Base-by-base conservation (phyloP, 768 basidiomycete genomes). In the Boletus tomentosulus region DNA sequence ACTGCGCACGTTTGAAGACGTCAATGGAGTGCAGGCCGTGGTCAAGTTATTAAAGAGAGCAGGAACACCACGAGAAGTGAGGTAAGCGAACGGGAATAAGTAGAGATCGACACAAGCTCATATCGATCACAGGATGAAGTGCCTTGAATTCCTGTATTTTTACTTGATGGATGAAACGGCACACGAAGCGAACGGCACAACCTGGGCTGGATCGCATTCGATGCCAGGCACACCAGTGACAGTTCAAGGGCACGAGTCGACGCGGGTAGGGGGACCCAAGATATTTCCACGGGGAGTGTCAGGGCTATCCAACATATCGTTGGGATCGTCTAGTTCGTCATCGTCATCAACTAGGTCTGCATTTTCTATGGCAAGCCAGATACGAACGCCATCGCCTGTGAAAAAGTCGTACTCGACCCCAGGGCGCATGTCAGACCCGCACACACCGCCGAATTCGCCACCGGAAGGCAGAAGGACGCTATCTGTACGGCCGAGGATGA, bases 101-200 rank as follows among this genome's bases (percentile, higher is more conserved):
- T 24, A 11, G 43, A 27, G 33, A 28, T 43, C 12, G 13, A 15
- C 9, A 46, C 16, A 19, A 35, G 31, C 45, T 44, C 34, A 71
- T 16, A 7, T 34, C 25, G 37, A 41, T 42, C 34, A 22, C 62
- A 96, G 94, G 62, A 96, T 97, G 89, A 96, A 96, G 74, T 96
- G 92, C 57, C 76, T 98, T 16, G 95, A 97, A 66, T 94, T 97
- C 62, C 73, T 98, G 15, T 96, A 96, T 69, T 97, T 95, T 69
- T 98, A 98, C 68, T 77, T 98, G 7, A 76, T 96, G 43, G 94
- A 95, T 55, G 94, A 97, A 65, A 82, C 81, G 1, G 65, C 73
- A 6, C 53, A 58, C 22, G 54, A 59, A 4, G 53, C 46, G 41
- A 57, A 49, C 10, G 42, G 45, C 30, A 25, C 16, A 16, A 19